Evolutionary conservation across 768 basidiomycete species (phyloP), one percentile per base, ranked within the genome.

Genomic region (Leccinellum albellum): DNA sequence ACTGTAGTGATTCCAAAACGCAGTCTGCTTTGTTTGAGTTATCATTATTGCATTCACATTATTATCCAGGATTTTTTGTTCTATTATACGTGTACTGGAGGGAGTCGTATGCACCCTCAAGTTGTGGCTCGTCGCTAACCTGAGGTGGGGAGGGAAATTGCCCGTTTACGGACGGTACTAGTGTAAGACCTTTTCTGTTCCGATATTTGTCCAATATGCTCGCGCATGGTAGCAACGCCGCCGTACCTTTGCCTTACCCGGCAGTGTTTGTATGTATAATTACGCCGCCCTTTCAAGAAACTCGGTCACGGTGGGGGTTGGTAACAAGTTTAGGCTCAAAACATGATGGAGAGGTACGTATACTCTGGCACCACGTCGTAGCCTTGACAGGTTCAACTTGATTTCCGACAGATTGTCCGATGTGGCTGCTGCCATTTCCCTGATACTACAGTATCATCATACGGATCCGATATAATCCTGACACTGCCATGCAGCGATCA

Each of bases 21-120:
- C 31, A 24, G n/a, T 9, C 20, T 26, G 37, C 14, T 13, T 54
- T 50, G n/a, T 29, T 50, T n/a, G 10, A 44, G 24, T n/a, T 67
- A 67, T 68, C 51, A 52, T 66, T 69, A 66, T 67, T 32, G 10
- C 47, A 8, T 59, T 62, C 28, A 44, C 21, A 14, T 53, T 54
- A 13, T 26, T 17, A 46, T 7, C 14, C 24, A 28, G 46, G 46
- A 17, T 6, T 3, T 47, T 45, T 24, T 47, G 15, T 24, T 26
- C 14, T 47, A 17, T 45, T 45, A 6, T 47, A 17, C 8, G 24
- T 24, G 10, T 26, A 6, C 26, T 6, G 26, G 26, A 26, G 26
- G 26, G 26, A 26, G 26, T 26, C 26, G 26, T 26, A 26, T 26
- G 26, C 26, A 26, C 26, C 6, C 6, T 26, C 3, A n/a, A n/a